Conservation (phyloP, 2,329 filamentous ascomycete species). For the Sarocladiaceae sp. region DNA sequence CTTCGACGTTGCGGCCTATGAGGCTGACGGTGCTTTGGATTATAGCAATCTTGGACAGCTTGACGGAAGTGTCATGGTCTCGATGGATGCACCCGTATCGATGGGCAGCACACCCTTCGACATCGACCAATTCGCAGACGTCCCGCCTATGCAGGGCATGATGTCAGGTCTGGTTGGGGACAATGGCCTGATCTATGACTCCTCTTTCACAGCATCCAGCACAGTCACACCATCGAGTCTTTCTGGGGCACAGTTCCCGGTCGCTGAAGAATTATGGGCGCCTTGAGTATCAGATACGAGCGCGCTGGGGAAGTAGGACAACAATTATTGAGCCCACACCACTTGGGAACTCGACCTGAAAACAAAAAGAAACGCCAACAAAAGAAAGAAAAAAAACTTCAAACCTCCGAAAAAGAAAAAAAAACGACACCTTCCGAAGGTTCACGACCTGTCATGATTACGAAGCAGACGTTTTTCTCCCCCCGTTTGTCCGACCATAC, state of each 20-base stretch:
- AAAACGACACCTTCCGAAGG: background rate
- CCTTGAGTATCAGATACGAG: too few relatives aligned
- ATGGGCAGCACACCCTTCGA: background rate
- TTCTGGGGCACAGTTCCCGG: background rate
- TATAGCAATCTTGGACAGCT: background rate
- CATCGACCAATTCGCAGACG: background rate
- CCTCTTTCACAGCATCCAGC: background rate
- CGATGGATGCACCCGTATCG: background rate
- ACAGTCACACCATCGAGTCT: background rate
- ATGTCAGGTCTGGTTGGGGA: background rate
- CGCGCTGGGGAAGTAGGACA: too few relatives aligned
- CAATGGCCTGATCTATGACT: background rate
- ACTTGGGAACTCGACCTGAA: conserved; percentile 1
- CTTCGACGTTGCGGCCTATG: background rate
- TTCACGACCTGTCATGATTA: conserved; percentile 2
- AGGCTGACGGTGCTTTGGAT: background rate
- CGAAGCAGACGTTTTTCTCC: background rate
- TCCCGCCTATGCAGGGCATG: background rate
- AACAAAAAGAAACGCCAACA: background rate
- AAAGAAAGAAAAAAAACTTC: background rate
- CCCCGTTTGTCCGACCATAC: background rate
- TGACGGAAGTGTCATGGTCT: background rate
- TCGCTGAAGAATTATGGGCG: background rate
- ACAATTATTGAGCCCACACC: conserved; percentile 7
- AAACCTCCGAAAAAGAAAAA: background rate